Evolutionary conservation across 1,284 basidiomycete genomes (phyloP), one percentile per base, ranked within the genome.

Genomic region (Cutaneotrichosporon sp.): DNA sequence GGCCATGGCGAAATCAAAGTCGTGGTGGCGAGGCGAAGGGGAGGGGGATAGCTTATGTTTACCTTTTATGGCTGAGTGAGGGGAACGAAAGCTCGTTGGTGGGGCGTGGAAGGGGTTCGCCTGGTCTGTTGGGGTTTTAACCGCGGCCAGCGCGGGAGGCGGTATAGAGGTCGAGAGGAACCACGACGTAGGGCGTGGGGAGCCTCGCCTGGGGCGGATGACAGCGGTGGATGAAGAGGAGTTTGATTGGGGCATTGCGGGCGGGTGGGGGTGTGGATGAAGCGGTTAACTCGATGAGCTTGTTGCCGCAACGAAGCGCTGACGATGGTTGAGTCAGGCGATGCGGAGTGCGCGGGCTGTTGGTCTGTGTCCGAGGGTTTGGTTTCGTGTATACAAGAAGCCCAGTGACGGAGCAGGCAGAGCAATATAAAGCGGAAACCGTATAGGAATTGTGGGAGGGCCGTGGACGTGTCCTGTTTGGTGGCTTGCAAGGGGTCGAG

Each of bases 21-120:
- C 72, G 29, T 63, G 59, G 25, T 62, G 46, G 42, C 57, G 51
- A 16, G 63, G 59, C 5, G 57, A 71, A 2, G 71, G 70, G 4
- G 67, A 67, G 1, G 69, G 68, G 1, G 69, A 70, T 0, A 73
- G 63, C 51, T 69, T 70, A 59, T 71, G 69, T 61, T 73, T 73
- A 20, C 65, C 63, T 19, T 43, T 47, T n/a, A 49, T 22, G 17
- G 35, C 37, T 32, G 52, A 32, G 46, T 49, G 46, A 20, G 52
- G 46, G n/a, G 52, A 49, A 39, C 52, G 52, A 42, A 53, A 53
- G n/a, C 46, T 44, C 9, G 46, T 44, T 4, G 52, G 39, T 19
- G 51, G 51, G 9, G 52, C 46, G 33, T 49, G 52, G 41, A 53
- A 53, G 5, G 52, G 52, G 34, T 48, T 53, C n/a, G 38, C 27